Conservation (phyloP, 2,329 filamentous ascomycete genomes). For the Ceratocystis eucalypticola region DNA sequence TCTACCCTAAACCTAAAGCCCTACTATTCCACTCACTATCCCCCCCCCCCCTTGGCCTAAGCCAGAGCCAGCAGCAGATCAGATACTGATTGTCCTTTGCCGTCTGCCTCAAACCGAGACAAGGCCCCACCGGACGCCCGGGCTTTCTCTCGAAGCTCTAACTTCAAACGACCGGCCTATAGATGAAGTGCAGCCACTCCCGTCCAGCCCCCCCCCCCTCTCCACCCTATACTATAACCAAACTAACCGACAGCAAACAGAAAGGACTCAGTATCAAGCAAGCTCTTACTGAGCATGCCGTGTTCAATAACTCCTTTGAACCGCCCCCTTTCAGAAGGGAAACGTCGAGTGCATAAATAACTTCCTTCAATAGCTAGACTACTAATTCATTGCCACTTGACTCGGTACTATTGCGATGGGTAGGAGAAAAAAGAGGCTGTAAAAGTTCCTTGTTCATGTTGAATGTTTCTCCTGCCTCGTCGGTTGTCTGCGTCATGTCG, state of each 20-base stretch:
- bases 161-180: background rate
- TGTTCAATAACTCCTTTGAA: background rate
- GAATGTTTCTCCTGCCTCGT: slow-evolving; percentile 2
- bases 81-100: background rate
- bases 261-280: background rate
- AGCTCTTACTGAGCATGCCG: background rate
- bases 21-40: no score
- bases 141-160: background rate
- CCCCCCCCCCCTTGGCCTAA: background rate
- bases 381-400: background rate
- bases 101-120: slow-evolving; percentile 6
- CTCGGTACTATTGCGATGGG: background rate
- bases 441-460: background rate
- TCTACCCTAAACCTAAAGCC: no score
- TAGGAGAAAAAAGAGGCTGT: background rate
- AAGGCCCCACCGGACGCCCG: slow-evolving; percentile 2
- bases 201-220: background rate
- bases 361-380: background rate
- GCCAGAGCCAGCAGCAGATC: background rate
- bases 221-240: background rate
- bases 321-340: background rate
- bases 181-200: background rate
- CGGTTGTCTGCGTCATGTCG: background rate
- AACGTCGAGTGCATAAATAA: background rate
- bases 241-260: no score